phyloP scores from a whole-genome alignment of 345 rosid species.

The Arabidopsis suecica region DNA sequence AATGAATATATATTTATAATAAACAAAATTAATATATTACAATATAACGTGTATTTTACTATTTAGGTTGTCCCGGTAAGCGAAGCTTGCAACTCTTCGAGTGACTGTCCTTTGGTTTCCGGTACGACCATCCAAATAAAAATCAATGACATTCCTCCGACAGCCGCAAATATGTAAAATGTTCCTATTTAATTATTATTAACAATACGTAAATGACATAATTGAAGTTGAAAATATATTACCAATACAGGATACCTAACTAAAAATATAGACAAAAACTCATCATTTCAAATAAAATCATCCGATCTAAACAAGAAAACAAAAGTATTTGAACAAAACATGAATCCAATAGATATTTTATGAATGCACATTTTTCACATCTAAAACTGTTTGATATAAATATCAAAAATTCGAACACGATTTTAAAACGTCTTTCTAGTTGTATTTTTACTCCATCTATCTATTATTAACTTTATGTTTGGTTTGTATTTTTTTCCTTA shows the following conservation, averaged over 20 bases:
- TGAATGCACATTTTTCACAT: neutral
- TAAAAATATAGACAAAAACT: neutral
- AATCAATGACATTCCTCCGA: conserved; percentile 41
- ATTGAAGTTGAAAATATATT: neutral
- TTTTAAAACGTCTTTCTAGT: neutral
- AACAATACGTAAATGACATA: neutral
- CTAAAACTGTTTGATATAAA: neutral
- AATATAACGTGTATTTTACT: neutral
- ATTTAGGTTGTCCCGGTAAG: conserved; percentile 31
- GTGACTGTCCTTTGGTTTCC: conserved; percentile 67
- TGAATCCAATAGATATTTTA: neutral
- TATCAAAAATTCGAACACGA: neutral
- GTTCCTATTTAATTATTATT: conserved; percentile 46
- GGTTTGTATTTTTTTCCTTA: neutral
- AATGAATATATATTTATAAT: neutral
- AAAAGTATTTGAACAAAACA: neutral
- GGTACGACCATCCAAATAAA: conserved; percentile 57
- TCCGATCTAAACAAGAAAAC: neutral
- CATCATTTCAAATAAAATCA: neutral
- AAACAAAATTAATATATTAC: neutral
- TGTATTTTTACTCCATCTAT: neutral
- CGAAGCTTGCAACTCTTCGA: conserved; percentile 65
- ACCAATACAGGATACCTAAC: neutral
- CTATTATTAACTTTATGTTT: neutral
- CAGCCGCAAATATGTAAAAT: conserved; percentile 50